These are phyloP conservation scores for Hypocrella siamensis DNA, from an alignment of 2,329 filamentous ascomycete species.

Conservation along the genomic window DNA sequence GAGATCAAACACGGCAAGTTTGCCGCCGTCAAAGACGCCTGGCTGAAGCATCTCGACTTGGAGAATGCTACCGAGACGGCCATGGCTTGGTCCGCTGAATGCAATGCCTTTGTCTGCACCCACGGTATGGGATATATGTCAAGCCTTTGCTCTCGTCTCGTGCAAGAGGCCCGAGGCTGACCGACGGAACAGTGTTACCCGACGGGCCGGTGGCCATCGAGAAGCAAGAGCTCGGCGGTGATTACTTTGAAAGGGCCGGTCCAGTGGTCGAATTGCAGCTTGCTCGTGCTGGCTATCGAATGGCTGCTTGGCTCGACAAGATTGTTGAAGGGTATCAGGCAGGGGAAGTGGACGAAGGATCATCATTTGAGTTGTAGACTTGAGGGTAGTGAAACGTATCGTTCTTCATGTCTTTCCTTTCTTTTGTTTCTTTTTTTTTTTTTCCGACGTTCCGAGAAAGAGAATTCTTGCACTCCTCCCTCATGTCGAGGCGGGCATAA, in stretches of 20 bases:
- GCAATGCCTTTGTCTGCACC: conserved; percentile 45
- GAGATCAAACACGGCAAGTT: conserved; percentile 43
- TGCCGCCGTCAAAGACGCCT: conserved; percentile 28
- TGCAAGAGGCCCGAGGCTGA: conserved; percentile 33
- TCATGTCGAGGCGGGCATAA: too few relatives aligned
- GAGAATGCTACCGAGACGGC: conserved; percentile 37
- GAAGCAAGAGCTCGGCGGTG: conserved; percentile 42
- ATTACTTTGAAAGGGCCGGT: conserved; percentile 49
- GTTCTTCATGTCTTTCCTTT: too few relatives aligned
- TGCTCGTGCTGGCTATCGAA: conserved; percentile 51
- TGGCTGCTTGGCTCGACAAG: conserved; percentile 51
- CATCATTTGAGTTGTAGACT: conserved; percentile 14
- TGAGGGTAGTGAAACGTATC: too few relatives aligned
- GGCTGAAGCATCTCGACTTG: conserved; percentile 42
- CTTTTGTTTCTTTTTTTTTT: too few relatives aligned
- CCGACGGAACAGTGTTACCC: conserved; percentile 49
- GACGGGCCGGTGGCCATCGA: conserved; percentile 41
- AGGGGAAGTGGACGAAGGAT: conserved; percentile 8
- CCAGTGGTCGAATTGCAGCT: conserved; percentile 50
- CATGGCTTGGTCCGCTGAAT: conserved; percentile 47
- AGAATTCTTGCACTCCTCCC: too few relatives aligned
- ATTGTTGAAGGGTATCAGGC: conserved; percentile 29
- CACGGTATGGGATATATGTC: too few relatives aligned
- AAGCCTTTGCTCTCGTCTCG: conserved; percentile 4
- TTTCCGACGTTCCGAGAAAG: too few relatives aligned